A percentile compares a stretch with the other conserved stretches of the same genome.
Evolutionary conservation across 2,329 filamentous ascomycete species (phyloP).

Genomic region (Drechslerella dactyloides): DNA sequence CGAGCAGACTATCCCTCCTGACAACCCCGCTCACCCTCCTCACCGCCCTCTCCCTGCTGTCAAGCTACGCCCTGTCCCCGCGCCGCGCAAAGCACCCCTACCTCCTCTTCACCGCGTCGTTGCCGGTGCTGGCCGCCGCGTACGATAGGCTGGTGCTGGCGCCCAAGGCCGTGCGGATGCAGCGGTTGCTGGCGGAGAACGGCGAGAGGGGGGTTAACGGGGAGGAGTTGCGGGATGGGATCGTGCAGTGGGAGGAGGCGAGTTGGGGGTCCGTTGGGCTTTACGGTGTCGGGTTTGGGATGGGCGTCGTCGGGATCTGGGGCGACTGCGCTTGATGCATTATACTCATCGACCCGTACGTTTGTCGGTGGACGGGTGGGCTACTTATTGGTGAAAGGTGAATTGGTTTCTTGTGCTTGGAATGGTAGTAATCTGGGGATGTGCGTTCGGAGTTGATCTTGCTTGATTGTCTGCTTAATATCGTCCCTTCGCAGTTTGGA

Average conservation of each 20-base stretch:
- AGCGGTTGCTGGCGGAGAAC: conserved; percentile 29
- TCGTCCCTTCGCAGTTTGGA: no score
- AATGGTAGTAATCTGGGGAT: neutral
- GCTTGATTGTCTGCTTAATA: no score
- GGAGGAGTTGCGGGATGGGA: conserved; percentile 36
- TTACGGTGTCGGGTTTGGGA: conserved; percentile 20
- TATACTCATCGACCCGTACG: no score
- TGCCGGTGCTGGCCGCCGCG: conserved; percentile 21
- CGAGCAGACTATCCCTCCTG: conserved; percentile 8
- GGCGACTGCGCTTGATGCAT: conserved; percentile 31
- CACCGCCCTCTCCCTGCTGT: conserved; percentile 24
- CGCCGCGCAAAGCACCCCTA: conserved; percentile 28
- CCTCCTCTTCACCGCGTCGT: conserved; percentile 19
- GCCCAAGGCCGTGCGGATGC: conserved; percentile 19
- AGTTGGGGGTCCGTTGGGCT: conserved; percentile 35
- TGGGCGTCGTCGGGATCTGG: conserved; percentile 44
- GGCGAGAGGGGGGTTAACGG: conserved; percentile 41
- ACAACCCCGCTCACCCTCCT: conserved; percentile 24
- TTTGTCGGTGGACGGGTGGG: no score
- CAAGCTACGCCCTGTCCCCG: conserved; percentile 33
- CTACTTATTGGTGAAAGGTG: no score
- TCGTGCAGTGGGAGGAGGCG: conserved; percentile 31
- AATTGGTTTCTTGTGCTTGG: no score
- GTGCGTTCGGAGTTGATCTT: neutral
- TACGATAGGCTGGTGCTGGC: conserved; percentile 12